Evolutionary conservation across 2,329 filamentous ascomycete species (phyloP).

Genomic region (Botrytis paeoniae): DNA sequence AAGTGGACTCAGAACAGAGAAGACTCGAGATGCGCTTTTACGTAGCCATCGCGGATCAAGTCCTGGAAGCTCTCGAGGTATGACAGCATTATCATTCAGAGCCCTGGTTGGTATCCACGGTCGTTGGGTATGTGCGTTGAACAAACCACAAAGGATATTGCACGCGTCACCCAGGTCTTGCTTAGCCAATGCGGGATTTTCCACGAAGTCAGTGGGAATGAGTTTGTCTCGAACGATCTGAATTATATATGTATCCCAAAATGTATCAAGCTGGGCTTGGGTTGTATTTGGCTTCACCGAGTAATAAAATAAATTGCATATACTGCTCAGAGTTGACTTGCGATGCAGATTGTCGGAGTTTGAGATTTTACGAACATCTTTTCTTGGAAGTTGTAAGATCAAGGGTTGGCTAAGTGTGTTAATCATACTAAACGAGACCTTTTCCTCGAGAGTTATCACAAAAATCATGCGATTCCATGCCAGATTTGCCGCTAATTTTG

Average conservation of each 20-base stretch:
- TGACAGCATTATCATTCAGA: conserved; percentile 48
- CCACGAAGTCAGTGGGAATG: conserved; percentile 37
- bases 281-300: conserved; percentile 69
- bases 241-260: conserved; percentile 75
- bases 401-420: conserved; percentile 68
- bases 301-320: conserved; percentile 82
- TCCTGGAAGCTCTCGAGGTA: conserved; percentile 72
- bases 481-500: conserved; percentile 72
- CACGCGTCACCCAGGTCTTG: conserved; percentile 59
- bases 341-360: conserved; percentile 50
- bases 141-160: conserved; percentile 68
- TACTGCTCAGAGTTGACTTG: conserved; percentile 60
- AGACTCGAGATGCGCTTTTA: conserved; percentile 62
- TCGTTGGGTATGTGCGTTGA: conserved; percentile 54
- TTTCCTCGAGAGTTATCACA: conserved; percentile 62
- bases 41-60: conserved; percentile 87
- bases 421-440: conserved; percentile 52
- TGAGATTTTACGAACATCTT: conserved; percentile 48
- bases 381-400: conserved; percentile 64
- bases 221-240: conserved; percentile 61
- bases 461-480: conserved; percentile 87
- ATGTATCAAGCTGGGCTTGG: conserved; percentile 63
- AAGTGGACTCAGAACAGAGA: conserved; percentile 58
- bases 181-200: conserved; percentile 40
- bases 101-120: conserved; percentile 75